Conservation (phyloP, 805 yeast species). For the Teunomyces gatunensis region DNA sequence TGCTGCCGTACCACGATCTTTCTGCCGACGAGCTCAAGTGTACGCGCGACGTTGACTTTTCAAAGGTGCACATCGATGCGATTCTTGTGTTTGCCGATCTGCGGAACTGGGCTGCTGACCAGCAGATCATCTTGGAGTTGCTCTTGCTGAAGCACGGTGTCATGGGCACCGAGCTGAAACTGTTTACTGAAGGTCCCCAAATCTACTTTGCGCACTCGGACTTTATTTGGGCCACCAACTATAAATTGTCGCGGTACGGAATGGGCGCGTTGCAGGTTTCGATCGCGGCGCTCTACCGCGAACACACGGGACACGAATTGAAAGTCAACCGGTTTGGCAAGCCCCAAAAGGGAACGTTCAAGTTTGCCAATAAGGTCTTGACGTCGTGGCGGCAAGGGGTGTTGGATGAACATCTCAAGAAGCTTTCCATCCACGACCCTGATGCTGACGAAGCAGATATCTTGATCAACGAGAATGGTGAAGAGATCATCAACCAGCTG, state of each 20-base stretch:
- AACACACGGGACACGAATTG: slow-evolving; percentile 79
- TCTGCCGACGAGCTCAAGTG: slow-evolving; percentile 66
- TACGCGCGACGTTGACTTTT: slow-evolving; percentile 60
- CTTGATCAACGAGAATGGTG: slow-evolving; percentile 43
- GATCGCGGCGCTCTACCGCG: slow-evolving; percentile 78
- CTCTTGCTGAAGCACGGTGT: slow-evolving; percentile 73
- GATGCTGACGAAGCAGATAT: slow-evolving; percentile 42
- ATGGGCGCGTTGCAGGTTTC: slow-evolving; percentile 94
- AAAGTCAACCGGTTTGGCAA: slow-evolving; percentile 84
- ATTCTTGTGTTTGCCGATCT: slow-evolving; percentile 89
- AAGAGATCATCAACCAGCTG: slow-evolving; percentile 42
- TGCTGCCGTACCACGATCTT: slow-evolving; percentile 76
- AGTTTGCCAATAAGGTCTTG: slow-evolving; percentile 76
- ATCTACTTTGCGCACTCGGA: slow-evolving; percentile 89
- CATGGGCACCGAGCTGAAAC: slow-evolving; percentile 77
- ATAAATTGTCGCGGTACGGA: slow-evolving; percentile 77
- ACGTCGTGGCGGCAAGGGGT: slow-evolving; percentile 76
- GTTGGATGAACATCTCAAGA: slow-evolving; percentile 68
- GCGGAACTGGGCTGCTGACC: slow-evolving; percentile 91
- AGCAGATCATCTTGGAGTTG: slow-evolving; percentile 82
- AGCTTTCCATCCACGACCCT: slow-evolving; percentile 43
- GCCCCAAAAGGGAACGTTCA: slow-evolving; percentile 85
- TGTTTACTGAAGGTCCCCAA: slow-evolving; percentile 74
- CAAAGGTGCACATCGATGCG: slow-evolving; percentile 68
- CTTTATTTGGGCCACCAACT: slow-evolving; percentile 91